Base-by-base conservation (phyloP, 345 rosid genomes). In the Hirschfeldia incana region DNA sequence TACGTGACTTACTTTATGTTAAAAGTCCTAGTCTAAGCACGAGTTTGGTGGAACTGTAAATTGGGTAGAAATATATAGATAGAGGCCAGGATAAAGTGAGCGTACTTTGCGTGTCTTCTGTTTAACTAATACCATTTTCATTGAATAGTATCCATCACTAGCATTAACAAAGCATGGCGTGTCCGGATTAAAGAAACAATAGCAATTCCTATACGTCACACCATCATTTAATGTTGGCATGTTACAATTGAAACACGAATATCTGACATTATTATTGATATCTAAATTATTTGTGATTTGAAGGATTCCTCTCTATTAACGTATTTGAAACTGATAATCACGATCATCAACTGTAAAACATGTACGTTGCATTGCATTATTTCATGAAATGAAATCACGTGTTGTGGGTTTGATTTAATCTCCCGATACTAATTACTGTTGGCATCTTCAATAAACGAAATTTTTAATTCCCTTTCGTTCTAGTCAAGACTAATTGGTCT, bases 151-250 rank as follows among this genome's bases (percentile, higher is more conserved):
- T 71, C 17, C 60, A 71, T 72, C 77, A 39, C 67, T n/a, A 39
- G 30, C 51, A 39, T 46, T 42, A 58, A 30, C 30, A 67, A 30
- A 44, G 29, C 42, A 32, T 73, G n/a, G 15, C 53, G 53, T 66
- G 77, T 72, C 77, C 51, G 77, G 29, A 21, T 2, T 39, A 30
- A 72, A 33, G 81, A 65, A 78, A 66, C 81, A 66, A 72, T 16
- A 11, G 36, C 27, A 29, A 53, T 44, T 44, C 53, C 1, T 44
- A 44, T 44, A 10, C 53, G 53, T 44, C 53, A 44, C 53, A 44
- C 53, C 53, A 44, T 11, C 44, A 44, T 44, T 44, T 44, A 44
- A 44, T 44, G 15, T 12, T 44, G 1, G 5, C 53, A 44, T 44
- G 53, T 44, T 11, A 44, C 15, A 44, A 12, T 12, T 44, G 5